Conservation (phyloP, 768 basidiomycete genomes). For the Leucocoprinus birnbaumii region DNA sequence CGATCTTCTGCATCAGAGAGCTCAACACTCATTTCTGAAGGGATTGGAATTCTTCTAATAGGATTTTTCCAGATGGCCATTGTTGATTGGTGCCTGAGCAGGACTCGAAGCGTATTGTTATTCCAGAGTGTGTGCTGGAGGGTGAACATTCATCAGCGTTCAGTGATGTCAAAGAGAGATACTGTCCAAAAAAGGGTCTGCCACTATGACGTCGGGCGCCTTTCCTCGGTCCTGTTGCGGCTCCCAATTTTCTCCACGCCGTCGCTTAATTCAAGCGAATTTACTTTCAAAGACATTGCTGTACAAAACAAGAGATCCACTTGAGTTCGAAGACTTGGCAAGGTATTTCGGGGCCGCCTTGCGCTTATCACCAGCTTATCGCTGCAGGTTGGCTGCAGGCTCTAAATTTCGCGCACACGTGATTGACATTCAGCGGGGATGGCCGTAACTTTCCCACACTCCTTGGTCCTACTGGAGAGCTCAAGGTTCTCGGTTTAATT, state of each 20-base stretch:
- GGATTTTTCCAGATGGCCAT: conserved; percentile 17
- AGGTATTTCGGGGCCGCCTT: too few relatives aligned
- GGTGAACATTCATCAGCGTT: conserved; percentile 10
- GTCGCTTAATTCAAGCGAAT: too few relatives aligned
- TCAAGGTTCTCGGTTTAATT: conserved; percentile 12
- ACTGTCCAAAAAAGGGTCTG: not conserved
- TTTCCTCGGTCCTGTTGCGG: not conserved
- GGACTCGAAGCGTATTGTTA: not conserved
- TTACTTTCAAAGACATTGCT: too few relatives aligned
- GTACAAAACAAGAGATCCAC: too few relatives aligned
- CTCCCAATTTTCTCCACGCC: too few relatives aligned
- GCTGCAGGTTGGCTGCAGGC: not conserved
- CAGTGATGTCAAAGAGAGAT: not conserved
- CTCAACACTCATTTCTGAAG: conserved; percentile 36
- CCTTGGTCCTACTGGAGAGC: conserved; percentile 10
- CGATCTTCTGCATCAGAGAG: conserved; percentile 67
- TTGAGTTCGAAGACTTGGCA: too few relatives aligned
- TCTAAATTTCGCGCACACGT: conserved; percentile 8
- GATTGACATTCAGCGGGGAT: conserved; percentile 5
- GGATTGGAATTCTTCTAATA: conserved; percentile 16
- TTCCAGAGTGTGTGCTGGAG: not conserved
- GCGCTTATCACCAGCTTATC: too few relatives aligned
- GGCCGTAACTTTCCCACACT: conserved; percentile 14
- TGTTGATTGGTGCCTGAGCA: conserved; percentile 3
- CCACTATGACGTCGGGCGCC: not conserved